phyloP scores from a whole-genome alignment of 192 early-diverging fungal species.

The Podila verticillata region DNA sequence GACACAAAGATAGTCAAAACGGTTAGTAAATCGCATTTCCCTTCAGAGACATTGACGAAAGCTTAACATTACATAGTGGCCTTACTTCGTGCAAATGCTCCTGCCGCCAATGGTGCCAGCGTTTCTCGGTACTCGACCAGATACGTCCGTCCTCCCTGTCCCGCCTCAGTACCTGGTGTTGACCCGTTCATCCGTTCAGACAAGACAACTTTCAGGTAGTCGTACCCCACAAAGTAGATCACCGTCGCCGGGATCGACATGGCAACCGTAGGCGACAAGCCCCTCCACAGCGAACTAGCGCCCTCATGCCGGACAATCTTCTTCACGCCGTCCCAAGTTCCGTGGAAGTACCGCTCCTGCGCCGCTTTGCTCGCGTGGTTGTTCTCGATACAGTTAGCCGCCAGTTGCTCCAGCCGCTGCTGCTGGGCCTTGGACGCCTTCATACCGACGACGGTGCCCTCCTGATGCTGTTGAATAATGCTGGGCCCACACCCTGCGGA shows the following conservation, averaged over 20 bases:
- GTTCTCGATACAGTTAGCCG: conserved; percentile 42
- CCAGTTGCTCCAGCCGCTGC: conserved; percentile 36
- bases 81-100: conserved; percentile 80
- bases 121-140: conserved; percentile 29
- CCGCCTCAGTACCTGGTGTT: conserved; percentile 4
- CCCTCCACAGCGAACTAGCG: conserved; percentile 82
- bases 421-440: conserved; percentile 18
- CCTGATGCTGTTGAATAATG: conserved; percentile 45
- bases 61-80: neutral
- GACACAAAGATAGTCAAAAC: neutral
- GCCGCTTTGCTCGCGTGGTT: conserved; percentile 21
- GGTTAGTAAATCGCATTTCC: neutral
- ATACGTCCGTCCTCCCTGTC: conserved; percentile 13
- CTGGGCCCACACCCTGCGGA: conserved; percentile 26
- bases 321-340: conserved; percentile 74
- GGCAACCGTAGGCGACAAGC: conserved; percentile 85
- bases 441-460: conserved; percentile 54
- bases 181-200: conserved; percentile 22
- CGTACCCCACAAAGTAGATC: conserved; percentile 96
- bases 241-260: conserved; percentile 93
- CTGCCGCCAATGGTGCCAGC: conserved; percentile 65
- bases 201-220: conserved; percentile 73
- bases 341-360: conserved; percentile 34
- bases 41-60: neutral
- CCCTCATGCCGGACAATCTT: conserved; percentile 88